phyloP scores from a whole-genome alignment of 2,329 filamentous ascomycete species.

The Colletotrichum spinosum region DNA sequence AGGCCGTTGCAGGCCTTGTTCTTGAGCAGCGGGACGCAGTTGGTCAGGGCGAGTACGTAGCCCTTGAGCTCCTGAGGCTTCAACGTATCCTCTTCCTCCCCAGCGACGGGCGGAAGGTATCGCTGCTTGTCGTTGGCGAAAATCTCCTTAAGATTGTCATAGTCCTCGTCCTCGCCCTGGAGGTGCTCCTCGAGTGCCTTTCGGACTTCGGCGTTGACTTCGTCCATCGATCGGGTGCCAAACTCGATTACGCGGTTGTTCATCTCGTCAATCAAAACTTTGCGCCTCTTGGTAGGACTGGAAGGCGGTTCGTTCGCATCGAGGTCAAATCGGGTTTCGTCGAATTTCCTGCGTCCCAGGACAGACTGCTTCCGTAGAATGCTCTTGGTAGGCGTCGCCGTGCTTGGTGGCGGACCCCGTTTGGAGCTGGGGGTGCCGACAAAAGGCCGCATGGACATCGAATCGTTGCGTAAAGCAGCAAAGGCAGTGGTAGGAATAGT shows the following conservation, averaged over 20 bases:
- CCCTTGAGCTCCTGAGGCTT: constrained; percentile 68
- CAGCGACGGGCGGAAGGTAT: constrained; percentile 51
- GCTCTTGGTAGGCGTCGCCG: constrained; percentile 60
- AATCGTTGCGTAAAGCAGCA: constrained; percentile 21
- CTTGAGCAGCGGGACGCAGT: constrained; percentile 69
- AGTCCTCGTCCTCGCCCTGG: constrained; percentile 68
- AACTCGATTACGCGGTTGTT: constrained; percentile 69
- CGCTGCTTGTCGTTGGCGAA: constrained; percentile 63
- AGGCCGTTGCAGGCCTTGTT: constrained; percentile 69
- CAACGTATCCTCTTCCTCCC: constrained; percentile 58
- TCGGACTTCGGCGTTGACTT: constrained; percentile 66
- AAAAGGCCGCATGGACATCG: constrained; percentile 46
- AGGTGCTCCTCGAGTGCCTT: constrained; percentile 68
- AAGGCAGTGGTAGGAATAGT: constrained; percentile 1
- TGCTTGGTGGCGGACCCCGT: constrained; percentile 47
- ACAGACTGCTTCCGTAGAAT: constrained; percentile 62
- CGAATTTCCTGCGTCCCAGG: constrained; percentile 57
- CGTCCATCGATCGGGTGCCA: constrained; percentile 62
- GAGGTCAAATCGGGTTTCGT: constrained; percentile 54
- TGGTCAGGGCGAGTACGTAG: constrained; percentile 73
- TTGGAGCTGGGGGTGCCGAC: constrained; percentile 46
- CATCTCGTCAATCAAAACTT: constrained; percentile 69
- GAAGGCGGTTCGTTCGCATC: constrained; percentile 52
- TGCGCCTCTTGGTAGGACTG: constrained; percentile 65
- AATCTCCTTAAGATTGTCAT: constrained; percentile 70